Evolutionary conservation across 352 stramenopile species (phyloP).

Genomic region (Pythium vanterpoolii): DNA sequence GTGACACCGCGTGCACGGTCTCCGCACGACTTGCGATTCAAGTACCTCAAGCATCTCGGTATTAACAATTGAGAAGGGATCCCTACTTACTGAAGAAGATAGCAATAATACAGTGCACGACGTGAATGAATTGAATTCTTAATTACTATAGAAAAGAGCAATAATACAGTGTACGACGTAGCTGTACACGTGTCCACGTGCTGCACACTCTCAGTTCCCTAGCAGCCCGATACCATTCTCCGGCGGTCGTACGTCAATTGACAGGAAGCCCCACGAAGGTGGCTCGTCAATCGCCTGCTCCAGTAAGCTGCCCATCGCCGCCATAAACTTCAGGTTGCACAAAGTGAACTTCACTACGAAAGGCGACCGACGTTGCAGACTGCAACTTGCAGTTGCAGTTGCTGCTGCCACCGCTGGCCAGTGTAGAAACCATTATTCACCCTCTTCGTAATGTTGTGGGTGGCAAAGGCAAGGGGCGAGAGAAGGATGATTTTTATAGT

Average conservation of each 20-base stretch:
- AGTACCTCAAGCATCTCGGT: slow-evolving; percentile 85
- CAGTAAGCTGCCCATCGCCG: too few relatives aligned
- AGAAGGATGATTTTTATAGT: slow-evolving; percentile 9
- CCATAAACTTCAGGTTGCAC: background rate
- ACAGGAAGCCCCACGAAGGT: too few relatives aligned
- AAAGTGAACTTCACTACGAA: too few relatives aligned
- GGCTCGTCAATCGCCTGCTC: background rate
- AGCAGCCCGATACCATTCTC: too few relatives aligned
- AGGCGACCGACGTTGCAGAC: too few relatives aligned
- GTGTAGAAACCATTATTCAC: background rate
- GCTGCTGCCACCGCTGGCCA: background rate
- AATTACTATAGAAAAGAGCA: too few relatives aligned
- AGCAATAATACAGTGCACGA: background rate
- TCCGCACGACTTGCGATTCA: slow-evolving; percentile 78
- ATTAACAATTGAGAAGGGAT: slow-evolving; percentile 57
- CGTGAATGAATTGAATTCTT: too few relatives aligned
- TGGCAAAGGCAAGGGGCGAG: background rate
- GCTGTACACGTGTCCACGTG: background rate
- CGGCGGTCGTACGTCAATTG: too few relatives aligned
- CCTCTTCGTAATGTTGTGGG: too few relatives aligned
- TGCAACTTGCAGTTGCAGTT: slow-evolving; percentile 11
- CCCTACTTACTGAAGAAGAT: background rate
- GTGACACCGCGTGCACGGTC: slow-evolving; percentile 69
- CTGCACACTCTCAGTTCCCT: background rate
- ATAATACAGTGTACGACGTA: too few relatives aligned